Evolutionary conservation across 2,329 filamentous ascomycete genomes (phyloP), one percentile per base, ranked within the genome.

Genomic region (Cordyceps tenuipes): DNA sequence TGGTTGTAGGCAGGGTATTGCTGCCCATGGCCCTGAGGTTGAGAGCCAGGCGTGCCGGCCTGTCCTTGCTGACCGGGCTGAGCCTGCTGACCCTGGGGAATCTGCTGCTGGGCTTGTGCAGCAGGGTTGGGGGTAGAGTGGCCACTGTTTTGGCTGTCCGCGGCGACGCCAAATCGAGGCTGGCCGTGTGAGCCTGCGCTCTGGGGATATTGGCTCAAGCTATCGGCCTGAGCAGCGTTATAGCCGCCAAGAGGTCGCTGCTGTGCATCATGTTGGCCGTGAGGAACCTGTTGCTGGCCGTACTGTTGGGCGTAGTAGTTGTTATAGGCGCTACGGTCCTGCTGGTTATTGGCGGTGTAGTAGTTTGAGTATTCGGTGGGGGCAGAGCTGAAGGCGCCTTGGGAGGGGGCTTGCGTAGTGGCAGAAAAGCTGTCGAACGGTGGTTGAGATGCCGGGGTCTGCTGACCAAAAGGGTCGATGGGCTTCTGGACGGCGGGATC

Each of bases 51-150:
- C n/a, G 67, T 72, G 34, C 70, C 73, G 47, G 73, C 70, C 65
- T 80, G 79, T 57, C 72, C 73, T 64, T 78, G 77, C 23, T 75
- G 75, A 43, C 84, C 79, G 52, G 65, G 66, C 60, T 65, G 63
- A 49, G 72, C 74, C 63, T 78, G 77, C 26, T 75, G 75, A 44
- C 84, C 79, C 52, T 64, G 66, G 55, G 64, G 63, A 49, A 60
- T 69, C 59, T 72, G 62, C 63, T 76, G 74, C 66, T 82, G 82
- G 51, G 75, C 76, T 69, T 83, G 82, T 12, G 76, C 75, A 46
- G 87, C 81, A 31, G 92, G 91, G 76, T 95, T 94, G 41, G 93
- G 92, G 2, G 92, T 97, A 68, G 88, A 93, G 72, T 94, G 88
- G 49, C 91, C 93, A 71, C 91, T 96, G 77, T 88, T 91, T 68